phyloP scores from a whole-genome alignment of 1,284 basidiomycete genomes.

The Irpex sp. region DNA sequence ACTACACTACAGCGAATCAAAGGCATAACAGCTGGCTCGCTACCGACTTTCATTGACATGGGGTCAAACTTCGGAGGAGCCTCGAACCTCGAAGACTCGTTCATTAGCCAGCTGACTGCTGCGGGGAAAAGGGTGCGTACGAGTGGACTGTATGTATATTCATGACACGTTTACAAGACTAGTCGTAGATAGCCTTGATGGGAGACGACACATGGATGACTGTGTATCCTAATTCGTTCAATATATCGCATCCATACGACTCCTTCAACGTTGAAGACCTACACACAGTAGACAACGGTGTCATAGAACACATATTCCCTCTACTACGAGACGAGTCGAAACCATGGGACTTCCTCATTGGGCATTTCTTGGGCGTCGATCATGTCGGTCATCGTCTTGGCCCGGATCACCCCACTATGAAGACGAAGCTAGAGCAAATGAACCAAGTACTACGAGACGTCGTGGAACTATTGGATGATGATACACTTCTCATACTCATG shows the following conservation, averaged over 20 bases:
- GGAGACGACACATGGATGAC: constrained; percentile 98
- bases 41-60: constrained; percentile 96
- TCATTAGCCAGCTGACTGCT: constrained; percentile 68
- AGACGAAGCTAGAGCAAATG: constrained; percentile 89
- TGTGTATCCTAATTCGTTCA: constrained; percentile 87
- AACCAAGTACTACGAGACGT: constrained; percentile 82
- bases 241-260: constrained; percentile 88
- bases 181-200: constrained; percentile 78
- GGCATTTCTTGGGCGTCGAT: constrained; percentile 97
- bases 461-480: constrained; percentile 76
- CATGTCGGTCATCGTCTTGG: constrained; percentile 97
- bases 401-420: constrained; percentile 90
- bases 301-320: constrained; percentile 86
- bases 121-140: constrained; percentile 66
- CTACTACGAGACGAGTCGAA: constrained; percentile 64
- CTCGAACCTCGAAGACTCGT: constrained; percentile 89
- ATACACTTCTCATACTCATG: constrained; percentile 91
- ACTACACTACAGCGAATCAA: constrained; percentile 97
- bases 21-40: constrained; percentile 93
- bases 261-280: constrained; percentile 99
- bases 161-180: constrained; percentile 19
- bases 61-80: constrained; percentile 93
- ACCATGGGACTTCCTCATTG: constrained; percentile 89
- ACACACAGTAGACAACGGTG: constrained; percentile 94
- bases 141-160: background rate